These are phyloP conservation scores for Backusella circina DNA, from an alignment of 192 early-diverging fungal genomes.

Conservation along the genomic window DNA sequence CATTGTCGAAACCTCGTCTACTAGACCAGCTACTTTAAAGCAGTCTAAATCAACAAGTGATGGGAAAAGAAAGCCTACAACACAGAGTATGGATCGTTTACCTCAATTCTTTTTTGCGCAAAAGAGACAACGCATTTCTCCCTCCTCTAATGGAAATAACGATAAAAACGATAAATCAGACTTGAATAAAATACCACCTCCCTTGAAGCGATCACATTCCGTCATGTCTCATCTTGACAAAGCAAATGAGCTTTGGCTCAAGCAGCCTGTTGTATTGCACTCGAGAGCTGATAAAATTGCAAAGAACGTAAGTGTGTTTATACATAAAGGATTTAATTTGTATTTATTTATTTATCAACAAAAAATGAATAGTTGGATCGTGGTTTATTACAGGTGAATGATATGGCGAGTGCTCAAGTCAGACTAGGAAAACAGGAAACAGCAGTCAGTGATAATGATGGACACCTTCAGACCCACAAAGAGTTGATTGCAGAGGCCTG, in stretches of 20 bases:
- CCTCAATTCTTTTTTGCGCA: not conserved
- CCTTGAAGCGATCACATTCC: conserved; percentile 1
- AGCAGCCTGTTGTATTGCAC: not conserved
- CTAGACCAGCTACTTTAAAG: not conserved
- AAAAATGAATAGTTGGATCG: not conserved
- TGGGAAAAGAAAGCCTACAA: not conserved
- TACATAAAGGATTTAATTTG: not conserved
- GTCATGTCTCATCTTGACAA: conserved; percentile 8
- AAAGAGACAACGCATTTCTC: not conserved
- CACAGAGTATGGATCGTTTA: not conserved
- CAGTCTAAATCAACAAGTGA: not conserved
- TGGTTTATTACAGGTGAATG: not conserved
- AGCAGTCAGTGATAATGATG: not conserved
- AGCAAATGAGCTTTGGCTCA: conserved; percentile 14
- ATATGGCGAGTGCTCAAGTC: not conserved
- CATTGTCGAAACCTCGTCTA: not conserved
- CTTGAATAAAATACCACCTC: not conserved
- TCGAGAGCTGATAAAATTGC: not conserved
- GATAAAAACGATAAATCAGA: not conserved
- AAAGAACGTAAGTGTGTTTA: not conserved
- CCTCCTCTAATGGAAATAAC: not conserved
- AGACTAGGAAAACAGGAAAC: not conserved
- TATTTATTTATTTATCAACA: not conserved
- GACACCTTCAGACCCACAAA: not conserved
- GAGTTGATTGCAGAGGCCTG: not conserved